Percentiles rank a stretch among this genome's conserved stretches.
Conservation (phyloP, 805 yeast species). For the Metschnikowia reukaufii region DNA sequence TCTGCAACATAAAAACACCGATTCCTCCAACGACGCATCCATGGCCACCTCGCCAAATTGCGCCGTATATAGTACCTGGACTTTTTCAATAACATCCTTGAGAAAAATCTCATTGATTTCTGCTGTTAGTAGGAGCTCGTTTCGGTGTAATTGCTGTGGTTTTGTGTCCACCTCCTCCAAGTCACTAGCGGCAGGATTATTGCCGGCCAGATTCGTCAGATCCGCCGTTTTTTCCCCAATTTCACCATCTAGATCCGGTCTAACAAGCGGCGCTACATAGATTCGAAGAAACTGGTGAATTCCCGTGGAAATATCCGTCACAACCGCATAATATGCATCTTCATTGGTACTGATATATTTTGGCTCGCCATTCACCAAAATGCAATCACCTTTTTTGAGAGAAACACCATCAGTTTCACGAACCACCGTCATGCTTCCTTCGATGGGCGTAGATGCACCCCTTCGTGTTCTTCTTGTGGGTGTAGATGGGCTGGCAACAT, state of each 20-base stretch:
- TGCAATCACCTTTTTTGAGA: constrained; percentile 53
- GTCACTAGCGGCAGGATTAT: background rate
- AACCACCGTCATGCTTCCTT: constrained; percentile 9
- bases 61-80: constrained; percentile 41
- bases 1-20: constrained; percentile 40
- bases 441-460: constrained; percentile 9
- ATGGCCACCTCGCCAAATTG: constrained; percentile 38
- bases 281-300: constrained; percentile 49
- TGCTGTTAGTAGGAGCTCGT: constrained; percentile 59
- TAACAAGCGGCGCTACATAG: constrained; percentile 48
- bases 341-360: constrained; percentile 29
- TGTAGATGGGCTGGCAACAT: constrained; percentile 9
- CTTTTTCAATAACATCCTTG: constrained; percentile 43
- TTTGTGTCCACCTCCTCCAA: constrained; percentile 12
- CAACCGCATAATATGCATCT: constrained; percentile 41
- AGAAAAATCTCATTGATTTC: constrained; percentile 45
- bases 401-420: constrained; percentile 44
- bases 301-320: constrained; percentile 54
- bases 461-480: constrained; percentile 24
- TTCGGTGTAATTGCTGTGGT: constrained; percentile 14
- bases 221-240: background rate
- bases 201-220: background rate
- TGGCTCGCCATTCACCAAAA: constrained; percentile 35
- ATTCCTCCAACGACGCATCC: constrained; percentile 30
- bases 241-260: constrained; percentile 27